Percentiles rank a stretch among this genome's conserved stretches.
These are phyloP conservation scores for Narthecium ossifragum DNA, from an alignment of 106 monocot genomes.

Conservation along the genomic window DNA sequence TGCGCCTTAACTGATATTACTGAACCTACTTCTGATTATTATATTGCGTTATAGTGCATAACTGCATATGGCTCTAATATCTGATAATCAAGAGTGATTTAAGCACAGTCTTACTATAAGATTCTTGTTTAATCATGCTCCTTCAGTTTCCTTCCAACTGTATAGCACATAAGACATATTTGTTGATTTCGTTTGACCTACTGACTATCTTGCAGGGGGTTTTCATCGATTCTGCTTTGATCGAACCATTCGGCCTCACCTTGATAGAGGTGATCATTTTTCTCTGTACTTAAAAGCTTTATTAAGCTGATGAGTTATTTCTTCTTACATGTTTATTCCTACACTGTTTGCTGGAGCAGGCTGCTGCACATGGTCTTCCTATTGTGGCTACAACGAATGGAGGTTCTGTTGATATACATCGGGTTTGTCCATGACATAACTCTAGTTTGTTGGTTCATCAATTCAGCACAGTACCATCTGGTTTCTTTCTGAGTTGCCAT, in stretches of 20 bases:
- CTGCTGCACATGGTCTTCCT: conserved; percentile 90
- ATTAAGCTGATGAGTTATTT: not conserved
- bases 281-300: not conserved
- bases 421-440: conserved; percentile 35
- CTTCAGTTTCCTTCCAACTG: too few species aligned
- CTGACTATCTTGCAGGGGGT: conserved; percentile 88
- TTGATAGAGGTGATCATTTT: conserved; percentile 67
- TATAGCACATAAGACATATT: too few species aligned
- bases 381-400: conserved; percentile 98
- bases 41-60: too few species aligned
- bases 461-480: too few species aligned
- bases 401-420: conserved; percentile 93
- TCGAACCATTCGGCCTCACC: conserved; percentile 98
- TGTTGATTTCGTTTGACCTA: too few species aligned
- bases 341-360: conserved; percentile 50
- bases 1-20: too few species aligned
- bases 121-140: too few species aligned
- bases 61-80: too few species aligned
- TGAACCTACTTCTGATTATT: too few species aligned
- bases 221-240: conserved; percentile 97
- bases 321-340: not conserved
- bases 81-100: too few species aligned
- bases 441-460: not conserved
- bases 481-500: too few species aligned
- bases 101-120: too few species aligned